Conservation (phyloP, 2,329 filamentous ascomycete species). For the Trichoderma gracile region DNA sequence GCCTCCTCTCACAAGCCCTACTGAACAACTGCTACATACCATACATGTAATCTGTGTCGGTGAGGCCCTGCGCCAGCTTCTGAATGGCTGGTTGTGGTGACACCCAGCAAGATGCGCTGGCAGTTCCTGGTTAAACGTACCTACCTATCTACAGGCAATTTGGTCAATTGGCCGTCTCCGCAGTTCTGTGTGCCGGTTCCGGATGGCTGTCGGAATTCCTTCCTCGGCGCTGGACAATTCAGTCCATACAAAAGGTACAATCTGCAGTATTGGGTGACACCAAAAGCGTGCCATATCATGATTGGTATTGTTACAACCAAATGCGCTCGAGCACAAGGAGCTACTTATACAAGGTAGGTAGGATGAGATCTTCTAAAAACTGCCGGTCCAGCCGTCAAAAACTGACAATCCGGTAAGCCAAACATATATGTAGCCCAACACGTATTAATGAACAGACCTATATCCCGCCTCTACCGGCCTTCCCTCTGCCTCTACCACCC, state of each 20-base stretch:
- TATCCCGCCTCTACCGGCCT: conserved; percentile 9
- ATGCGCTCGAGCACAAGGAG: neutral
- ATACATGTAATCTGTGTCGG: conserved; percentile 1
- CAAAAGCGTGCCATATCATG: neutral
- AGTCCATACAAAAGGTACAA: too few relatives aligned
- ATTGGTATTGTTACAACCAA: neutral
- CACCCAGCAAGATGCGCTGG: conserved; percentile 20
- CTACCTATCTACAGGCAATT: too few relatives aligned
- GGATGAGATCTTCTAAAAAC: neutral
- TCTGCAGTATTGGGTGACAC: conserved; percentile 2
- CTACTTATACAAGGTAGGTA: neutral
- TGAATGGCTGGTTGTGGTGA: conserved; percentile 14
- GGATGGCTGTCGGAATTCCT: neutral
- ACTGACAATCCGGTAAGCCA: neutral
- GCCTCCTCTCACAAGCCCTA: conserved; percentile 9
- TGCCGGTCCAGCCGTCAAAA: neutral
- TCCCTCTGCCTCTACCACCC: conserved; percentile 26
- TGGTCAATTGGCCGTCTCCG: conserved; percentile 13
- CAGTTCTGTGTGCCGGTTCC: neutral
- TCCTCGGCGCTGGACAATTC: too few relatives aligned
- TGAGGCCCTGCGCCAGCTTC: conserved; percentile 4
- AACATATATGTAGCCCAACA: neutral
- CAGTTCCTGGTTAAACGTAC: neutral
- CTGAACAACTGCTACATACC: too few relatives aligned
- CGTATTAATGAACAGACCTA: neutral